Base-by-base conservation (phyloP, 2,329 filamentous ascomycete species). In the Rutstroemia sp. region DNA sequence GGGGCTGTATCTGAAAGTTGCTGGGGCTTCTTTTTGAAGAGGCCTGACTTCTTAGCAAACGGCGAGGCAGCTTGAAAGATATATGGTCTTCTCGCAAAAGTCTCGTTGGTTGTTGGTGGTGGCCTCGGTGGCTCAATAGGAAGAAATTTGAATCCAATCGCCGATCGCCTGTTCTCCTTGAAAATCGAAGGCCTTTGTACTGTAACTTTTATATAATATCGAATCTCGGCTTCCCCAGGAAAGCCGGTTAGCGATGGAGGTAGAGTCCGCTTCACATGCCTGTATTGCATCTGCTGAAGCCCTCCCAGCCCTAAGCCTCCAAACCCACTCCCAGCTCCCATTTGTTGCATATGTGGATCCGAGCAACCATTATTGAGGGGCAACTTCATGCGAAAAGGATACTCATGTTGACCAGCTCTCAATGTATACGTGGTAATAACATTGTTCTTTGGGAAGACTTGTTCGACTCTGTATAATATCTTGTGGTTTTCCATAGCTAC, bases 121-220 rank as follows among this genome's bases (percentile, higher is more conserved):
- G 83, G 83, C 44, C 92, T 79, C 0, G 92, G 92, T 5, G 90
- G 89, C 71, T 99, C 94, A 63, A 97, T 92, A 4, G 94, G 94
- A 39, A 96, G 79, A 69, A 99, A 94, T 58, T 89, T 92, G 73
- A 96, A 87, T 38, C 85, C 83, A 38, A 79, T 67, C 60, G 81
- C 75, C 61, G 78, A 77, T 19, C 92, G 79, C 71, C 90, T 88
- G 66, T 96, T 96, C 73, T 96, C 91, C 69, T 92, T 92, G 72
- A 95, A 90, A 58, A 96, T 79, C 14, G 88, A 86, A 0, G 91
- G 90, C n/a, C 91, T 79, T 66, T 91, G 89, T 5, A 97, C 85
- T 0, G 94, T 97, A n/a, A 88, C 90, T 71, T 99, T 99, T 69
- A 97, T 80, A 69, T 89, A 99, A 73, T 99, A 99, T 63, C 86